Conservation (phyloP, 2,329 filamentous ascomycete genomes). For the Scedosporium boydii region DNA sequence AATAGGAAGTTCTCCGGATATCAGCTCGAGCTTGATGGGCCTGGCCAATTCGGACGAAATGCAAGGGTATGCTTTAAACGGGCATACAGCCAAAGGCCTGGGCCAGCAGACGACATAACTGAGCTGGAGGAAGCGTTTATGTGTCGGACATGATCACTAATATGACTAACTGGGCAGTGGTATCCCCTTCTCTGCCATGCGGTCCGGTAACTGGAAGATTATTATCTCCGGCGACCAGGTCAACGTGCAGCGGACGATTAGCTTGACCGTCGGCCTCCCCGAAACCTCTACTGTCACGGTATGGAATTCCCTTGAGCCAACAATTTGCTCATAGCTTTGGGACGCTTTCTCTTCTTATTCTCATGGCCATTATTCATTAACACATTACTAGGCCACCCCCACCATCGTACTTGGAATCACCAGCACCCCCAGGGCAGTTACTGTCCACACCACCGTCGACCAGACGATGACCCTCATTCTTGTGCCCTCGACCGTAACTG, state of each 20-base stretch:
- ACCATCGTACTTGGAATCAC: constrained; percentile 26
- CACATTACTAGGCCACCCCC: constrained; percentile 21
- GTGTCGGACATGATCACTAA: background rate
- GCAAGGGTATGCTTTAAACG: no score
- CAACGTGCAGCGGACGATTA: constrained; percentile 24
- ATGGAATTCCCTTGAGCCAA: constrained; percentile 7
- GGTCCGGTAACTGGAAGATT: constrained; percentile 26
- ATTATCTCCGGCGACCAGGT: constrained; percentile 24
- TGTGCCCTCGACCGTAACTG: constrained; percentile 21
- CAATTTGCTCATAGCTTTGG: background rate
- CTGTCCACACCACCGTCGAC: constrained; percentile 15
- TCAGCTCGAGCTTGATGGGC: background rate
- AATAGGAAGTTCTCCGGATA: background rate
- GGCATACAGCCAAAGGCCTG: background rate
- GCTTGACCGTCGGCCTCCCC: constrained; percentile 21
- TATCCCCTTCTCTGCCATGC: constrained; percentile 27
- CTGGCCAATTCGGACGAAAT: no score
- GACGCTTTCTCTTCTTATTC: background rate
- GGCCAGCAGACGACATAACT: background rate
- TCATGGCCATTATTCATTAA: background rate
- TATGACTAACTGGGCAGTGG: constrained; percentile 14
- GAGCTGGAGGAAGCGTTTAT: background rate
- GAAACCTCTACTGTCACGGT: constrained; percentile 24
- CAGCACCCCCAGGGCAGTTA: constrained; percentile 24
- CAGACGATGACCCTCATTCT: constrained; percentile 25